These are phyloP conservation scores for Wakefieldia striispora DNA, from an alignment of 768 basidiomycete species.

Conservation along the genomic window DNA sequence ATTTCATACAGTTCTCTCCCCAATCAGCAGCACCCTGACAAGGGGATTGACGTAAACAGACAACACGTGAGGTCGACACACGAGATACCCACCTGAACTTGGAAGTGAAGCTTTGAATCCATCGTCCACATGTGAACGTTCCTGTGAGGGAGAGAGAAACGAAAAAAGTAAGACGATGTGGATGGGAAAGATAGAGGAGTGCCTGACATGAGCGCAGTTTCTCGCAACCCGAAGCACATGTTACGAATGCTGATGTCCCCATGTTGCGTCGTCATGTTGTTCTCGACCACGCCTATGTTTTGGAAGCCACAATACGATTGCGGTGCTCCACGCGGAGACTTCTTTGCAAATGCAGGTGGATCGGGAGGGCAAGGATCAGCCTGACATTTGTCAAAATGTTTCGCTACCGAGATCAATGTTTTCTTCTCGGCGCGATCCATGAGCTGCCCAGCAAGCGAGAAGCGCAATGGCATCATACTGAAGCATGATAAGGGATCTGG, in stretches of 20 bases:
- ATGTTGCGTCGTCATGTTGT: slow-evolving; percentile 5
- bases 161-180: not conserved
- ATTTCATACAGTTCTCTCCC: slow-evolving; percentile 16
- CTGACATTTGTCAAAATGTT: slow-evolving; percentile 8
- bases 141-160: not conserved
- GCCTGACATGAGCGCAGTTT: too few relatives aligned
- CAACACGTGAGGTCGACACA: not conserved
- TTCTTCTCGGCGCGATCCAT: slow-evolving; percentile 4
- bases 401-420: slow-evolving; percentile 10
- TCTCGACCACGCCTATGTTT: slow-evolving; percentile 15
- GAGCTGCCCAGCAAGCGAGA: slow-evolving; percentile 14
- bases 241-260: not conserved
- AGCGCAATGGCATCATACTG: slow-evolving; percentile 11
- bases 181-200: not conserved
- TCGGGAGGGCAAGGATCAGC: slow-evolving; percentile 16
- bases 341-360: not conserved
- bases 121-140: slow-evolving; percentile 18
- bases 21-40: slow-evolving; percentile 17
- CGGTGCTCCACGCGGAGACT: not conserved
- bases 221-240: slow-evolving; percentile 1
- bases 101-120: slow-evolving; percentile 16
- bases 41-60: not conserved
- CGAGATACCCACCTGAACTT: slow-evolving; percentile 16
- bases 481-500: slow-evolving; percentile 18
- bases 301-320: slow-evolving; percentile 11